Conservation (phyloP, 495 filamentous ascomycete genomes). For the Annulohypoxylon stygium region DNA sequence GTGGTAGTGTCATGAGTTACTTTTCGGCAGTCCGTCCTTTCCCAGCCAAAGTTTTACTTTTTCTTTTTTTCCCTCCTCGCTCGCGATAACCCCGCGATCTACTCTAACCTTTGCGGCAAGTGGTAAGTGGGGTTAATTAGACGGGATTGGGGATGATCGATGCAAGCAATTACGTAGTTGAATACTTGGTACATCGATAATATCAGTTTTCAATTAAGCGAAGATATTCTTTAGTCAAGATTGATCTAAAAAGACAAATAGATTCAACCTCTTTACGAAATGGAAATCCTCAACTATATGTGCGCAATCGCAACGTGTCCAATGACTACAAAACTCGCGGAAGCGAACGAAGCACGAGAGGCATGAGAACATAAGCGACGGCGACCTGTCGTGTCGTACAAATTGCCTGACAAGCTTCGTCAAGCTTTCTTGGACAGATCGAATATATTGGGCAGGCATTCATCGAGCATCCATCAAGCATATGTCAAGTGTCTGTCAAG, state of each 20-base stretch:
- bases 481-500: background rate
- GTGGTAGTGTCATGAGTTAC: constrained; percentile 33
- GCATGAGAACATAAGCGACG: background rate
- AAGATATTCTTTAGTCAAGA: constrained; percentile 35
- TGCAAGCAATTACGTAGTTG: constrained; percentile 36
- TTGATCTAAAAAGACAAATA: constrained; percentile 33
- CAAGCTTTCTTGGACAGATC: constrained; percentile 46
- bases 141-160: constrained; percentile 27
- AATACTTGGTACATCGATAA: constrained; percentile 2
- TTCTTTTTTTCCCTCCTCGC: constrained; percentile 2
- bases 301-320: constrained; percentile 35
- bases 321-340: background rate
- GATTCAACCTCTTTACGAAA: constrained; percentile 40
- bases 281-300: constrained; percentile 25
- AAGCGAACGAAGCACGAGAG: background rate
- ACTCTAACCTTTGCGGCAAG: constrained; percentile 22
- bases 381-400: constrained; percentile 26
- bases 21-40: constrained; percentile 27
- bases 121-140: constrained; percentile 37
- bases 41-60: constrained; percentile 5
- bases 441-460: constrained; percentile 32
- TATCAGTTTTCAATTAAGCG: constrained; percentile 21
- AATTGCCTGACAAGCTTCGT: constrained; percentile 48
- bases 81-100: constrained; percentile 33
- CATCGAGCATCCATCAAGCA: background rate